Base-by-base conservation (phyloP, 495 filamentous ascomycete genomes). In the Talaromyces ruber region DNA sequence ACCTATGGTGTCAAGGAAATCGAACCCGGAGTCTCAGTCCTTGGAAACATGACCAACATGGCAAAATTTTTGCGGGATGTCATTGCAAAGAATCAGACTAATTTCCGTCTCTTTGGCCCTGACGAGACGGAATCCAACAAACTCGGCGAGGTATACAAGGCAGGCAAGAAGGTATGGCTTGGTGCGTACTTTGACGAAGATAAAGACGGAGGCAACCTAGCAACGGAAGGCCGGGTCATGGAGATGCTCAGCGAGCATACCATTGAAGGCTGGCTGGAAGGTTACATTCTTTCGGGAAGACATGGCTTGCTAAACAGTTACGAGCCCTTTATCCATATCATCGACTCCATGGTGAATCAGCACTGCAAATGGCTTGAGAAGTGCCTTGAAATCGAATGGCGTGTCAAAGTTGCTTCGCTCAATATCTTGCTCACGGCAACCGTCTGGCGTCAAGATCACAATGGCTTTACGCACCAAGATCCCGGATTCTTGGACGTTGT, bases 281-380 rank as follows among this genome's bases (percentile, higher is more conserved):
- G 87, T 12, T 91, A 89, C 66, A 72, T 88, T 62, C 84, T 90
- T 6, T 86, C 80, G 45, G 88, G 88, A 14, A 79, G 87, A 4
- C 87, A 91, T 66, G 87, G 88, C 21, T 71, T 91, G 47, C 78
- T 91, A 34, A 91, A 91, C 75, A 85, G 82, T 72, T 91, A 91
- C 74, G 87, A 91, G 68, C 87, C 88, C 0, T 91, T 90, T 69
- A 86, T 90, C 63, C 88, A 91, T 65, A 82, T 91, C 66, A 89
- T 91, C 65, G 88, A 91, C 68, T 86, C 82, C 1, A 91, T 90
- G 87, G 87, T 91, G 57, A 88, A 88, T 70, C 87, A 89, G 72
- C 88, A 90, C 73, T 88, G 86, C 76, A 91, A 91, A 70, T 89
- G 87, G 88, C 78, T 91, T 55, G 88, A 91, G 66, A 91, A 91